Evolutionary conservation across 805 yeast species (phyloP).

Genomic region (Candida ulmi): DNA sequence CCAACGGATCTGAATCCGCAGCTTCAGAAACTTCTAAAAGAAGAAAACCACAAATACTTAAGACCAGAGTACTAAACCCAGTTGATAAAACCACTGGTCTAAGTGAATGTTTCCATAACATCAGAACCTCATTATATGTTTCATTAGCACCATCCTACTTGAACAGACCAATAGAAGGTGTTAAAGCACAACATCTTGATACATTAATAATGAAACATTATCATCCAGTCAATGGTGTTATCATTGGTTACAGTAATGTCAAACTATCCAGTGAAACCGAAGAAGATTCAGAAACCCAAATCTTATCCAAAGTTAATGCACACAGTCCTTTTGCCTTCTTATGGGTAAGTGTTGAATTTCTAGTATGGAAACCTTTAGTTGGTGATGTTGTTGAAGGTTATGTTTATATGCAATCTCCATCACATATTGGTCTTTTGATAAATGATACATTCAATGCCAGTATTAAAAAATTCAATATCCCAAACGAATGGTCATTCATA

Average conservation of each 20-base stretch:
- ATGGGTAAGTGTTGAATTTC: conserved; percentile 80
- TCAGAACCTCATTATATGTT: conserved; percentile 61
- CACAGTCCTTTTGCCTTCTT: conserved; percentile 83
- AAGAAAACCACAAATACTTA: conserved; percentile 13
- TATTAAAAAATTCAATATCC: conserved; percentile 79
- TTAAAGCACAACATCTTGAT: conserved; percentile 83
- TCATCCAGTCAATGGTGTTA: conserved; percentile 70
- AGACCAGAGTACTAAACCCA: conserved; percentile 30
- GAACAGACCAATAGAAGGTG: conserved; percentile 67
- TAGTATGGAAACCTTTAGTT: conserved; percentile 86
- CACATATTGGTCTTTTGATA: conserved; percentile 86
- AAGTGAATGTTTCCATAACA: conserved; percentile 65
- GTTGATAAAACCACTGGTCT: conserved; percentile 36
- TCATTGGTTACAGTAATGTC: conserved; percentile 71
- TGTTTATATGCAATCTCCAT: conserved; percentile 87
- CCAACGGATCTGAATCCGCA: too few species aligned
- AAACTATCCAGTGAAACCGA: conserved; percentile 40
- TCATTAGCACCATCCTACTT: conserved; percentile 84
- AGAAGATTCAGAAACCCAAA: conserved; percentile 29
- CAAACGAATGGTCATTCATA: conserved; percentile 79
- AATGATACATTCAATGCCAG: conserved; percentile 95
- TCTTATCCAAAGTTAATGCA: conserved; percentile 58
- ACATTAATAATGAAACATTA: conserved; percentile 83
- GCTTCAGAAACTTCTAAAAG: conserved; percentile 9
- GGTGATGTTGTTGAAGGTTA: conserved; percentile 86